Conservation (phyloP, 2,329 filamentous ascomycete genomes). For the Rhynchosporium secalis region DNA sequence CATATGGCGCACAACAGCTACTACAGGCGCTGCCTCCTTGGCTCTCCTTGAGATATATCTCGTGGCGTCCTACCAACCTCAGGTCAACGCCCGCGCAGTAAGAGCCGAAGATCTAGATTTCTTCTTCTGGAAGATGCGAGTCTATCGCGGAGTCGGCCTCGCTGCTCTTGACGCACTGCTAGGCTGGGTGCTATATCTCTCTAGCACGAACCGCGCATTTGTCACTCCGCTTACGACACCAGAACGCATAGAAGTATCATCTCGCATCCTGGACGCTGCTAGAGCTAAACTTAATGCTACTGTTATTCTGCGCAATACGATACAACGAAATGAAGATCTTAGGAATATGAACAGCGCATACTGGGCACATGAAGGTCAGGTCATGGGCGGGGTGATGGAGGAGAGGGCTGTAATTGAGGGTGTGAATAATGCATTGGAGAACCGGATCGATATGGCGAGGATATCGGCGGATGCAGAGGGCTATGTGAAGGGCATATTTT, state of each 20-base stretch:
- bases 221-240: constrained; percentile 59
- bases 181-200: constrained; percentile 69
- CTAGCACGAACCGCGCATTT: constrained; percentile 78
- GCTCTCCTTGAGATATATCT: constrained; percentile 66
- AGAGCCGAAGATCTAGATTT: constrained; percentile 65
- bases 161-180: constrained; percentile 63
- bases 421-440: constrained; percentile 65
- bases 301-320: constrained; percentile 77
- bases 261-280: constrained; percentile 56
- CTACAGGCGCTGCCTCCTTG: constrained; percentile 59
- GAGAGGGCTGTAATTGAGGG: constrained; percentile 73
- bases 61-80: constrained; percentile 64
- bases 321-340: constrained; percentile 70
- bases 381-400: constrained; percentile 76
- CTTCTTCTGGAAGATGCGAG: constrained; percentile 69
- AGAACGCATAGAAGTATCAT: constrained; percentile 64
- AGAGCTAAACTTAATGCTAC: constrained; percentile 70
- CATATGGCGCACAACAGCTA: constrained; percentile 71
- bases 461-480: constrained; percentile 64
- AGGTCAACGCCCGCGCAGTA: constrained; percentile 61
- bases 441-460: constrained; percentile 60
- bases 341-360: constrained; percentile 68
- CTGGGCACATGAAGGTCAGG: constrained; percentile 74
- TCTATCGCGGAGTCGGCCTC: constrained; percentile 63
- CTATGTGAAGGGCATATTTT: constrained; percentile 52